Base-by-base conservation (phyloP, 2,329 filamentous ascomycete genomes). In the Penicillium sp. region DNA sequence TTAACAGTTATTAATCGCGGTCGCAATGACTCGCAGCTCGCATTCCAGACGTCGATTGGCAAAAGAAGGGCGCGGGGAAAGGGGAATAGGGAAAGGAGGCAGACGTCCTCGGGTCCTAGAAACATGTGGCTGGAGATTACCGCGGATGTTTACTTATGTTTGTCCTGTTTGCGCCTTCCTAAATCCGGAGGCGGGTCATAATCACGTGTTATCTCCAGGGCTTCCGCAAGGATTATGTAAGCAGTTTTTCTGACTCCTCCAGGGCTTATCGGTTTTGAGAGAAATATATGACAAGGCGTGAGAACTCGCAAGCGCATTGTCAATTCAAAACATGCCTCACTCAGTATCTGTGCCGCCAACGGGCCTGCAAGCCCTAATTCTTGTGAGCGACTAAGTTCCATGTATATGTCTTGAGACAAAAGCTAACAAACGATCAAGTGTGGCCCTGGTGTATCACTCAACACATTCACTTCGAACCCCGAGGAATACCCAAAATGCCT, bases 331-430 rank as follows among this genome's bases (percentile, higher is more conserved):
- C 15, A 68, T 67, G 65, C 64, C 64, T 48, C 61, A 63, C 26
- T 57, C 62, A 1, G 54, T 63, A 31, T 61, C 65, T 43, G 64
- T 94, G 32, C 85, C 87, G 31, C 75, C 84, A 1, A 62, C 60
- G 48, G 72, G 74, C 55, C 74, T 76, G 43, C 74, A 76, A 55
- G 73, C 73, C 43, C 58, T 77, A 21, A 72, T 77, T 40, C 63
- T 75, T 17, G 73, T 55, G 72, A 72, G 19, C 4, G 29, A 45
- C 15, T 10, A 10, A 21, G 6, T 32, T 28, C 21, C 3, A 24
- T 26, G 7, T 17, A 40, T 46, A 9, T 15, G 19, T 24, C 26
- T 26, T 4, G 32, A 33, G 39, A 13, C 4, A 26, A 31, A 44
- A 32, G 34, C 24, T 45, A 45, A 49, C 41, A 28, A 45, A 31